phyloP scores from a whole-genome alignment of 345 rosid species.

The Lepidium sativum region DNA sequence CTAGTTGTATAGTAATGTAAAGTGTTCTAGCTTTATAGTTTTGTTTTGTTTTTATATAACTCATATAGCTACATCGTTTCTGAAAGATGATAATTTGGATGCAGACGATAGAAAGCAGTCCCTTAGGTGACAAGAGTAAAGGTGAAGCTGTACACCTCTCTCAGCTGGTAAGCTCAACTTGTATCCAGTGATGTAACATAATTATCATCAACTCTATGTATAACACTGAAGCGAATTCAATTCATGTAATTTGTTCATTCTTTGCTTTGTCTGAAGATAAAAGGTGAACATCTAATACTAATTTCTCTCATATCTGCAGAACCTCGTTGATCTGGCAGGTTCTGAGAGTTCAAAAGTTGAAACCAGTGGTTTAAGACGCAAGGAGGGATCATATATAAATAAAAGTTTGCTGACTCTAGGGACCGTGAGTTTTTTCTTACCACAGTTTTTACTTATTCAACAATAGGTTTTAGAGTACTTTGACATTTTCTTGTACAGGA shows the following conservation, averaged over 20 bases:
- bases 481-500: neutral
- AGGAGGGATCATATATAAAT: constrained; percentile 96
- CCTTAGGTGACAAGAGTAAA: constrained; percentile 59
- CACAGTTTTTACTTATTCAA: constrained; percentile 13
- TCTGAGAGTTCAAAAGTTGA: constrained; percentile 99
- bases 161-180: constrained; percentile 71
- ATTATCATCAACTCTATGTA: constrained; percentile 7
- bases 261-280: neutral
- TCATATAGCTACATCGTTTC: neutral
- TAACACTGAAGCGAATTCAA: neutral
- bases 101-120: constrained; percentile 94
- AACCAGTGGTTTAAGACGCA: constrained; percentile 88
- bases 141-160: constrained; percentile 94
- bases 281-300: constrained; percentile 1
- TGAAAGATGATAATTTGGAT: constrained; percentile 20
- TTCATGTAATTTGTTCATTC: neutral
- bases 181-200: constrained; percentile 14
- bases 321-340: constrained; percentile 99
- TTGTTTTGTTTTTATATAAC: neutral
- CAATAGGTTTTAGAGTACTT: neutral
- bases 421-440: constrained; percentile 57
- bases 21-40: neutral
- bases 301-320: constrained; percentile 52
- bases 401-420: constrained; percentile 98
- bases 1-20: neutral